Base-by-base conservation (phyloP, 169 alveolate genomes). In the Amoebophrya sp. region DNA sequence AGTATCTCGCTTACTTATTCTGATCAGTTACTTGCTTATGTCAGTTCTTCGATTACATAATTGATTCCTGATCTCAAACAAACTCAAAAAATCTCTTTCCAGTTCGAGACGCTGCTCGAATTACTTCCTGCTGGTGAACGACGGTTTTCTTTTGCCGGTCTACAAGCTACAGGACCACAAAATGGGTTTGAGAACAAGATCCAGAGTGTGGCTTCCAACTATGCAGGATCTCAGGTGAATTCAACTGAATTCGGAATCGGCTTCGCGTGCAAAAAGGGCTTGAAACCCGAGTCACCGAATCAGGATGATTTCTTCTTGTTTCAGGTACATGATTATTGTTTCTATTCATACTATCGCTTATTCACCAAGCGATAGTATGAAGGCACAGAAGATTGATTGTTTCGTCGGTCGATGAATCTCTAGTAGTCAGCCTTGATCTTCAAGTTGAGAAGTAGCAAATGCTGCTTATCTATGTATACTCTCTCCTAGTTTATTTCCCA, bases 281-380 rank as follows among this genome's bases (percentile, higher is more conserved):
- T 95, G 92, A 97, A 97, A 90, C 98, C 98, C 6, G 98, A 96
- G 92, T 94, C 96, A 78, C 98, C 98, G 0, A 97, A 97, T 91
- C 98, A 97, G 93, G 98, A 97, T 90, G 98, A 97, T 92, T 95
- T 93, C 55, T 92, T 91, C 90, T 89, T 94, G 89, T 29, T 93
- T 23, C 83, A 89, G 94, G 91, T 78, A 90, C 36, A 39, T 40
- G 33, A 10, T 23, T 33, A 0, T 78, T 1, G 41, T 78, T 10
- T 1, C 0, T 41, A 26, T n/a, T n/a, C n/a, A n/a, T n/a, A n/a
- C n/a, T n/a, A n/a, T n/a, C n/a, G 38, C 10, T 26, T 3, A 38
- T 24, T 18, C 38, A 29, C 14, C 29, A 29, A 38, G 36, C 26
- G 41, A 33, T 18, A 97, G 94, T 34, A 96, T 95, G 93, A 92